phyloP scores from a whole-genome alignment of 1,139 yeast genomes.

The Suhomyces anneliseae region DNA sequence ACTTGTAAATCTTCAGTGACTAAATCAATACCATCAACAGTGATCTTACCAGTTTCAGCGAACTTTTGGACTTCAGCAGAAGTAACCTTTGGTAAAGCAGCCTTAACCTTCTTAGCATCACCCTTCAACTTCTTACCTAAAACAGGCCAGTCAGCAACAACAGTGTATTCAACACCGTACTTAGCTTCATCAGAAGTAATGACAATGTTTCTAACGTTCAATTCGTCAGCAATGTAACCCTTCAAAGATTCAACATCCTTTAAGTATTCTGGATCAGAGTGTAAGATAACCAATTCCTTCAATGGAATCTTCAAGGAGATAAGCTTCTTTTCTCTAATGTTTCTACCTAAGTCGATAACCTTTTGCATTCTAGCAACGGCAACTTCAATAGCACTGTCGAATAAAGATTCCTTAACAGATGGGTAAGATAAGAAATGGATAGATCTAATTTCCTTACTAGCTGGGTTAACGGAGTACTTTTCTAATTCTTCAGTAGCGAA shows the following conservation, averaged over 20 bases:
- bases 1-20: conserved; percentile 88
- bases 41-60: conserved; percentile 69
- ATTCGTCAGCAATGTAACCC: conserved; percentile 81
- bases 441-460: conserved; percentile 63
- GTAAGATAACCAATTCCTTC: conserved; percentile 81
- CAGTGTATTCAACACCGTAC: conserved; percentile 89
- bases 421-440: conserved; percentile 95
- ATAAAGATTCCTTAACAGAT: conserved; percentile 74
- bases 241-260: conserved; percentile 76
- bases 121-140: conserved; percentile 95
- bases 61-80: conserved; percentile 82
- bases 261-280: conserved; percentile 72
- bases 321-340: conserved; percentile 91
- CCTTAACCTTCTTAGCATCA: conserved; percentile 92
- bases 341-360: conserved; percentile 95
- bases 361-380: conserved; percentile 96
- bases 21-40: conserved; percentile 86
- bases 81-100: conserved; percentile 79
- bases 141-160: conserved; percentile 98
- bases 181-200: conserved; percentile 89
- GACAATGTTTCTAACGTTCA: conserved; percentile 84
- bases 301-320: conserved; percentile 95
- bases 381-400: conserved; percentile 73
- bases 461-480: conserved; percentile 40
- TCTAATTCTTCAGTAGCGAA: conserved; percentile 57